Evolutionary conservation across 2,329 filamentous ascomycete species (phyloP).

Genomic region (Neopestalotiopsis sp.): DNA sequence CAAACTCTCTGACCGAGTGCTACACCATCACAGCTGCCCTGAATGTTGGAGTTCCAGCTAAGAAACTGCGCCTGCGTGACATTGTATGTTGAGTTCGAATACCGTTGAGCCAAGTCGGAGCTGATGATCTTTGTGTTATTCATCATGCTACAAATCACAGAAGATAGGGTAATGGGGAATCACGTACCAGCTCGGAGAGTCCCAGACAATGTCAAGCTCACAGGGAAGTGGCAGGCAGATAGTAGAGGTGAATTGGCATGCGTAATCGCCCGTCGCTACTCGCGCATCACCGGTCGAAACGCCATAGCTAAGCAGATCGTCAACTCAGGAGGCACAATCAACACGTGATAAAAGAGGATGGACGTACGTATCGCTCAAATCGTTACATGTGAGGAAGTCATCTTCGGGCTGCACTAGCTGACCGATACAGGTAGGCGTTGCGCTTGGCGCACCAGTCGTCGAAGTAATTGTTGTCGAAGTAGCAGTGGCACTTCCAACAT

Average conservation of each 20-base stretch:
- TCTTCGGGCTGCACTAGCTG: constrained; percentile 21
- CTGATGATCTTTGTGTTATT: background rate
- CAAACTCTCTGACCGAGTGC: constrained; percentile 25
- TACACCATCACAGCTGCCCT: constrained; percentile 25
- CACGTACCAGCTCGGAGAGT: constrained; percentile 18
- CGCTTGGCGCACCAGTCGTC: constrained; percentile 13
- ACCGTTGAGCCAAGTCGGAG: constrained; percentile 5
- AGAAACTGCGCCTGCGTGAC: constrained; percentile 21
- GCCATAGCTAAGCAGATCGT: constrained; percentile 17
- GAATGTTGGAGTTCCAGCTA: constrained; percentile 26
- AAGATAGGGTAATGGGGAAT: background rate
- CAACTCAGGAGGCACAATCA: background rate
- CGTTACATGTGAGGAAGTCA: constrained; percentile 22
- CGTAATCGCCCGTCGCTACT: constrained; percentile 21
- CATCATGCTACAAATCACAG: background rate
- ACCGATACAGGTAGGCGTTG: constrained; percentile 26
- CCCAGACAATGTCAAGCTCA: constrained; percentile 24
- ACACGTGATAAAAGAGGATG: background rate
- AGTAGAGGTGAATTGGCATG: constrained; percentile 21
- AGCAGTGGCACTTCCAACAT: constrained; percentile 1
- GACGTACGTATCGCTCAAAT: constrained; percentile 23
- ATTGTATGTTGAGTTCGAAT: constrained; percentile 15
- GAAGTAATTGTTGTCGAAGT: background rate
- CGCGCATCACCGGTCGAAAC: constrained; percentile 25
- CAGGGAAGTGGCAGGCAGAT: constrained; percentile 26